Evolutionary conservation across 805 yeast genomes (phyloP), one percentile per base, ranked within the genome.

Genomic region (Grigorovia jiainica): DNA sequence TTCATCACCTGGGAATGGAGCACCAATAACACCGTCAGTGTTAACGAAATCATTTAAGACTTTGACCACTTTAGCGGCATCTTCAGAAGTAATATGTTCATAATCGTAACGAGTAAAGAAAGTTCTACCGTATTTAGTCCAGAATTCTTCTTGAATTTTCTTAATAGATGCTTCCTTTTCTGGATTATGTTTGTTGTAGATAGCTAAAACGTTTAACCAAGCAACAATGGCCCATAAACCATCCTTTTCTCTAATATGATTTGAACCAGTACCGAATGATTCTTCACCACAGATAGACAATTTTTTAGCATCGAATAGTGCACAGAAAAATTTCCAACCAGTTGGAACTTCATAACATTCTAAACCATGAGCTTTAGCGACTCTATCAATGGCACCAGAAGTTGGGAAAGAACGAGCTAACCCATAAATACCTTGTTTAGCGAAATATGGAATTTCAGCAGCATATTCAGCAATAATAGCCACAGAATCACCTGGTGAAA

Each of bases 281-380:
- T 90, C 98, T 66, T 90, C 98, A 54, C 98, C 98, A 67, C 98
- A 90, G 58, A 90, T 90, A 45, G 95, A 84, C 54, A 90, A 74
- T 67, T 87, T 89, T 57, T 86, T 78, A 32, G 95, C 89, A 60
- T 90, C 98, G 56, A 90, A 90, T 50, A 90, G 68, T 4, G 95
- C 90, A 66, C 97, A 89, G 75, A 90, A 90, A 62, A 90, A 90
- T 66, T 90, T 90, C 98, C 98, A 90, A 29, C 97, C 98, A 16
- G 98, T 90, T 42, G 98, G 98, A 5, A 92, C 97, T 66, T 92
- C 98, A 64, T 90, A 90, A 47, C 80, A 70, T 39, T 79, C 66
- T 50, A 90, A 66, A 25, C 82, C 82, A 64, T 86, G 79, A 45
- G 71, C 70, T 60, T 76, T 75, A 24, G 95, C 97, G 19, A 92